phyloP scores from a whole-genome alignment of 169 alveolate genomes.

The Cryptosporidium canis region DNA sequence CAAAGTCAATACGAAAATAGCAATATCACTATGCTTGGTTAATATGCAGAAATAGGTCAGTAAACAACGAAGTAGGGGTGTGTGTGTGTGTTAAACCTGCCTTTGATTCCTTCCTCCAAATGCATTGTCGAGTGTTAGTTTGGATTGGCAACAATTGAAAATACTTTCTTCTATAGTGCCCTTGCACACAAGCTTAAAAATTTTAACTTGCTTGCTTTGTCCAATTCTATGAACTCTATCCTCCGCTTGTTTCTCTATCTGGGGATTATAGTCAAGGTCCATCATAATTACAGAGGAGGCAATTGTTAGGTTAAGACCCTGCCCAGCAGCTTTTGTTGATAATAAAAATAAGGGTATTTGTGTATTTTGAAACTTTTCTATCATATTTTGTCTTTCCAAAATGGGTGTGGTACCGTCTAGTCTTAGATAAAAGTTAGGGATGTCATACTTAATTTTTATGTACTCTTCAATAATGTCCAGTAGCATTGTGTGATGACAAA shows the following conservation, averaged over 20 bases:
- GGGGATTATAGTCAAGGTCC: slow-evolving; percentile 95
- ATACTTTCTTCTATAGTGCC: slow-evolving; percentile 91
- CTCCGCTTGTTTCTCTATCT: slow-evolving; percentile 93
- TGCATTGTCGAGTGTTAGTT: slow-evolving; percentile 83
- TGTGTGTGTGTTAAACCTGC: neutral
- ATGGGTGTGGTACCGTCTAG: slow-evolving; percentile 96
- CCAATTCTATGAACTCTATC: slow-evolving; percentile 94
- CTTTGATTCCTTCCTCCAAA: slow-evolving; percentile 82
- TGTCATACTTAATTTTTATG: slow-evolving; percentile 77
- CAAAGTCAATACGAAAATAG: neutral
- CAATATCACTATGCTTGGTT: neutral
- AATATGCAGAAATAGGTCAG: neutral
- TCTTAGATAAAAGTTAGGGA: slow-evolving; percentile 80
- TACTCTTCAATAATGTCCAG: slow-evolving; percentile 90
- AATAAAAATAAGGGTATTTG: slow-evolving; percentile 91
- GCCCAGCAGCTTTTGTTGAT: slow-evolving; percentile 98
- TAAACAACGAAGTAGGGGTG: neutral
- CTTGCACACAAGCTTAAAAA: slow-evolving; percentile 88
- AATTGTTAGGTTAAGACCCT: slow-evolving; percentile 96
- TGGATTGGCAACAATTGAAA: slow-evolving; percentile 84
- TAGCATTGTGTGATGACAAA: slow-evolving; percentile 91
- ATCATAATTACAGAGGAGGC: slow-evolving; percentile 97
- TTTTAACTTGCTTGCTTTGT: slow-evolving; percentile 90
- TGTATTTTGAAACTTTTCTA: slow-evolving; percentile 82
- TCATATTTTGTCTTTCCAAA: slow-evolving; percentile 89